phyloP scores from a whole-genome alignment of 139 green algal species.

The Pseudopediastrum boryanum region DNA sequence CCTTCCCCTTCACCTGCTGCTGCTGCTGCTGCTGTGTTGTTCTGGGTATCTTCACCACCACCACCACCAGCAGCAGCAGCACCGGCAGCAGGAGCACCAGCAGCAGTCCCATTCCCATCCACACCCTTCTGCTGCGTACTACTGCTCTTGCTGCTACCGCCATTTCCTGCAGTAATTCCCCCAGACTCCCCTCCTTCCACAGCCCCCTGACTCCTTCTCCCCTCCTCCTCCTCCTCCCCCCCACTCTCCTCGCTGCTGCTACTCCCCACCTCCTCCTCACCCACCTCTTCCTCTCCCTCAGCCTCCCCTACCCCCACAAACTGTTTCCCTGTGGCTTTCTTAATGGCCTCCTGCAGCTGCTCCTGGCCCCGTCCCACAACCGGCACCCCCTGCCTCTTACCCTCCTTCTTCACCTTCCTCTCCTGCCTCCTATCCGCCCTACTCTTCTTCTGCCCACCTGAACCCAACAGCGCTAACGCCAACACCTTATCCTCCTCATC shows the following conservation, averaged over 20 bases:
- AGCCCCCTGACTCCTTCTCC: neutral
- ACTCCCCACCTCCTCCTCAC: slow-evolving; percentile 12
- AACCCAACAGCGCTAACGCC: slow-evolving; percentile 56
- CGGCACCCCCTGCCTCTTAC: slow-evolving; percentile 10
- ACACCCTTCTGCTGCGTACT: slow-evolving; percentile 36
- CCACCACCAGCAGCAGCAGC: neutral
- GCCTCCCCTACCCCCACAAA: slow-evolving; percentile 20
- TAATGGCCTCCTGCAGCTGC: slow-evolving; percentile 52
- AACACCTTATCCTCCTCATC: slow-evolving; percentile 92
- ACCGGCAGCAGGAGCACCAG: neutral
- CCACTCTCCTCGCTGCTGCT: too few relatives aligned
- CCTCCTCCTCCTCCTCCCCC: slow-evolving; percentile 1
- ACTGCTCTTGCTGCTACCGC: slow-evolving; percentile 36
- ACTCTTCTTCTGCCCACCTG: slow-evolving; percentile 71
- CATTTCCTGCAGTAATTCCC: neutral
- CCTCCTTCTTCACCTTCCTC: slow-evolving; percentile 68
- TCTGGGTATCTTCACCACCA: neutral
- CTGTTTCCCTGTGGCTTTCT: slow-evolving; percentile 58
- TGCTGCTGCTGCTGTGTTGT: slow-evolving; percentile 20
- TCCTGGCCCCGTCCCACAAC: neutral
- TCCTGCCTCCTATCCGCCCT: slow-evolving; percentile 59
- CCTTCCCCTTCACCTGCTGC: neutral
- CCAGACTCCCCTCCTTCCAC: neutral
- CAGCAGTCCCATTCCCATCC: neutral
- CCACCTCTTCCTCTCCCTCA: neutral